phyloP scores from a whole-genome alignment of 805 yeast species.

The Debaryomyces tyrocola region DNA sequence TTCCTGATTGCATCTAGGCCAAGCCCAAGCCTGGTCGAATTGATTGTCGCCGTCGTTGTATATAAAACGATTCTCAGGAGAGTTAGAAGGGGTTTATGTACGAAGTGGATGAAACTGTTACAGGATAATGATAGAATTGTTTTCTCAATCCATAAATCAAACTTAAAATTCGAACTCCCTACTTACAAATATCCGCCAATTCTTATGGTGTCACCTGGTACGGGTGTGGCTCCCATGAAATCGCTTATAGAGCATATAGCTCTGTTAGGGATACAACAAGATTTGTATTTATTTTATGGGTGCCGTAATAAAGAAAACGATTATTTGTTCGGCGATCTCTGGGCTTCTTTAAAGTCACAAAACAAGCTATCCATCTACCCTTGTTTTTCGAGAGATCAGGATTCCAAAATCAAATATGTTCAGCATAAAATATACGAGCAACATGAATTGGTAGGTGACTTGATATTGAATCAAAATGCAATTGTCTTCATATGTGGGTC shows the following conservation, averaged over 20 bases:
- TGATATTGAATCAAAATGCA: conserved; percentile 57
- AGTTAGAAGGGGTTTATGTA: conserved; percentile 77
- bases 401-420: conserved; percentile 55
- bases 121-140: conserved; percentile 48
- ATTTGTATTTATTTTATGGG: conserved; percentile 68
- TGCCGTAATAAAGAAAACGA: conserved; percentile 68
- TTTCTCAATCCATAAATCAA: conserved; percentile 51
- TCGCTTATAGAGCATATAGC: conserved; percentile 53
- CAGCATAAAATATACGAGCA: conserved; percentile 68
- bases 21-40: conserved; percentile 45
- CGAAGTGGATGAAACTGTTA: conserved; percentile 66
- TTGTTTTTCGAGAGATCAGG: conserved; percentile 51
- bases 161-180: conserved; percentile 30
- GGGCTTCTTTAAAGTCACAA: conserved; percentile 38
- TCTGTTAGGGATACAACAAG: conserved; percentile 16
- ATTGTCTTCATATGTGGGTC: conserved; percentile 85
- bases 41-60: conserved; percentile 82
- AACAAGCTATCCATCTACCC: conserved; percentile 37
- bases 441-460: conserved; percentile 47
- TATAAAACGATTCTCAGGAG: conserved; percentile 80
- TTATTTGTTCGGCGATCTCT: conserved; percentile 58
- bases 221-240: conserved; percentile 94
- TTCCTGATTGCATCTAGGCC: conserved; percentile 81
- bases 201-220: conserved; percentile 86
- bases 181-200: conserved; percentile 38